Conservation (phyloP, 768 basidiomycete species). For the Mycena maculata region DNA sequence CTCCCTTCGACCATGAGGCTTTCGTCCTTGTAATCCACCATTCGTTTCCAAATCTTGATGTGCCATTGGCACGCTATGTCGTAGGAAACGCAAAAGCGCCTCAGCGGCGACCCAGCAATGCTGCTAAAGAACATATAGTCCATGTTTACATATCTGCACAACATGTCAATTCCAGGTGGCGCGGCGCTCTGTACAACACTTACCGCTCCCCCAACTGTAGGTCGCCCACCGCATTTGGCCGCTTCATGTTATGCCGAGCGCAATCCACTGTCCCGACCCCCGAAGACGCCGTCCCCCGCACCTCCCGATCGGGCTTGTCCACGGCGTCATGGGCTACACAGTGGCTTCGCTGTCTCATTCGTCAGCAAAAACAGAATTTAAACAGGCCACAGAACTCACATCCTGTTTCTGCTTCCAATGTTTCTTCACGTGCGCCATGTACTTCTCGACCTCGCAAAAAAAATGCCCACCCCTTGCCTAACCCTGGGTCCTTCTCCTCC, state of each 20-base stretch:
- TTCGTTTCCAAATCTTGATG: background rate
- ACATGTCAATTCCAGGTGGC: background rate
- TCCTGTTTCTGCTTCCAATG: conserved; percentile 11
- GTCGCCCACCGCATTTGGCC: conserved; percentile 30
- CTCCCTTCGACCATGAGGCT: no score
- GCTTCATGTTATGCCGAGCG: conserved; percentile 25
- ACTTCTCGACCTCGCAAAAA: background rate
- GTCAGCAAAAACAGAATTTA: background rate
- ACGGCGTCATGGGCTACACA: conserved; percentile 20
- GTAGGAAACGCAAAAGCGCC: conserved; percentile 33
- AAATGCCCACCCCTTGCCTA: background rate
- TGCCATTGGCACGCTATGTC: conserved; percentile 38
- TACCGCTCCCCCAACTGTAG: conserved; percentile 37
- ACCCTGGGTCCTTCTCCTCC: conserved; percentile 32
- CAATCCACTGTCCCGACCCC: conserved; percentile 24
- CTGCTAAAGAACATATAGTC: conserved; percentile 43
- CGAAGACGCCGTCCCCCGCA: background rate
- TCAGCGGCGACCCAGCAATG: conserved; percentile 10
- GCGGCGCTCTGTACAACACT: no score
- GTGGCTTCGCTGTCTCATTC: conserved; percentile 17
- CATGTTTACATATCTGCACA: conserved; percentile 27
- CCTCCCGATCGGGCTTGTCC: background rate
- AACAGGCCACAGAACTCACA: background rate
- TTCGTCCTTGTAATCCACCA: background rate
- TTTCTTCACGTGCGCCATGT: conserved; percentile 14